phyloP scores from a whole-genome alignment of 805 yeast genomes.

The Yarrowia bubula region DNA sequence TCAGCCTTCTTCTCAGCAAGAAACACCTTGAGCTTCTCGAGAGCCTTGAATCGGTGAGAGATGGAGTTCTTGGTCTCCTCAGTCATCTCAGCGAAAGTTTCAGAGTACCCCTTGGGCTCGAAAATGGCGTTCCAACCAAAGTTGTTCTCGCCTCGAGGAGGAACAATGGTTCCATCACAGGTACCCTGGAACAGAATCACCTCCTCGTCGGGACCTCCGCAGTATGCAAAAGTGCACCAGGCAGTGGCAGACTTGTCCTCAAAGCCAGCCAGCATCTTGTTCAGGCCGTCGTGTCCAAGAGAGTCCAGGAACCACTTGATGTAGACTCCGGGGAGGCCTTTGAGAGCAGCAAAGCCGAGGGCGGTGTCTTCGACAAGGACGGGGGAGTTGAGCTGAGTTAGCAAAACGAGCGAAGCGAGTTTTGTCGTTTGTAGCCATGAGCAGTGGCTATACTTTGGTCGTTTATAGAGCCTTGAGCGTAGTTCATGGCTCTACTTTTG shows the following conservation, averaged over 20 bases:
- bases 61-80: slow-evolving; percentile 72
- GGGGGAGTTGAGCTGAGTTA: slow-evolving; percentile 56
- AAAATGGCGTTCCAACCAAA: slow-evolving; percentile 97
- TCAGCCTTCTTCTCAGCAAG: slow-evolving; percentile 30
- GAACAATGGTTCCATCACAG: slow-evolving; percentile 77
- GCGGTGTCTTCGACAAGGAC: slow-evolving; percentile 96
- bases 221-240: slow-evolving; percentile 87
- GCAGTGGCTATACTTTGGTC: too few species aligned
- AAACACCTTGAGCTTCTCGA: slow-evolving; percentile 64
- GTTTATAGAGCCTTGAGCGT: too few species aligned
- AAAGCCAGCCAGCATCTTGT: slow-evolving; percentile 73
- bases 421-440: too few species aligned
- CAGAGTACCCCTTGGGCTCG: slow-evolving; percentile 69
- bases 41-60: slow-evolving; percentile 85
- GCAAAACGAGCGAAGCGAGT: too few species aligned
- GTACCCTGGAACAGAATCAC: slow-evolving; percentile 82
- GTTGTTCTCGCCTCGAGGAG: slow-evolving; percentile 68
- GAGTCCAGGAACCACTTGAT: slow-evolving; percentile 85
- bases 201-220: slow-evolving; percentile 72
- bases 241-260: slow-evolving; percentile 85
- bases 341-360: slow-evolving; percentile 74
- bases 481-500: too few species aligned
- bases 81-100: slow-evolving; percentile 88
- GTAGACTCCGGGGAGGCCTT: slow-evolving; percentile 91
- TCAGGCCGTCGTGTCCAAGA: slow-evolving; percentile 73